A percentile compares a stretch with the other conserved stretches of the same genome.
phyloP scores from a whole-genome alignment of 2,329 filamentous ascomycete species.

The Boeremia exigua region DNA sequence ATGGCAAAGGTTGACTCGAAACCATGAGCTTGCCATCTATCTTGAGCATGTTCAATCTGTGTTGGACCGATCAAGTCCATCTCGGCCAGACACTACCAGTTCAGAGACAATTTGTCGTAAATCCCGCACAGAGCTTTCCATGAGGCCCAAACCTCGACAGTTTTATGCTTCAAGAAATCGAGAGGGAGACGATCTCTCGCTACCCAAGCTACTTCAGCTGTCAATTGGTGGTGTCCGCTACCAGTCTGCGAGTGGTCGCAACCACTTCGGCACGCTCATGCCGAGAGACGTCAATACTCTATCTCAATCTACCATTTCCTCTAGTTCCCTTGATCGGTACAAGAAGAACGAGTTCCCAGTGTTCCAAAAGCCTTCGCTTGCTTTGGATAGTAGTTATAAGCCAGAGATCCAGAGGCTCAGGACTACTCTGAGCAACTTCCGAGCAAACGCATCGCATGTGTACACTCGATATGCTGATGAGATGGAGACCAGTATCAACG shows the following conservation, averaged over 20 bases:
- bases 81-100: background rate
- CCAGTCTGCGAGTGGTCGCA: background rate
- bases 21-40: conserved; percentile 55
- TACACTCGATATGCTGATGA: conserved; percentile 50
- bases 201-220: background rate
- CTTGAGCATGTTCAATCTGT: conserved; percentile 53
- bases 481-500: conserved; percentile 43
- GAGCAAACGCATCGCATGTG: conserved; percentile 38
- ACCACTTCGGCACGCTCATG: background rate
- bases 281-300: background rate
- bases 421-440: conserved; percentile 20
- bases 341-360: background rate
- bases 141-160: background rate
- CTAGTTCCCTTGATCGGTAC: background rate
- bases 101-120: background rate
- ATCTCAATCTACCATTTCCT: background rate
- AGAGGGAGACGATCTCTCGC: background rate
- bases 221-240: background rate
- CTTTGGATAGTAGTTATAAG: background rate
- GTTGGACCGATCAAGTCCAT: conserved; percentile 7
- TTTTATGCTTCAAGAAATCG: background rate
- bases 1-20: conserved; percentile 59
- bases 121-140: background rate
- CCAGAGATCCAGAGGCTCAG: conserved; percentile 14
- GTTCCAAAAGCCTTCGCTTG: background rate